phyloP scores from a whole-genome alignment of 495 filamentous ascomycete genomes.

The Annulohypoxylon maeteangense region DNA sequence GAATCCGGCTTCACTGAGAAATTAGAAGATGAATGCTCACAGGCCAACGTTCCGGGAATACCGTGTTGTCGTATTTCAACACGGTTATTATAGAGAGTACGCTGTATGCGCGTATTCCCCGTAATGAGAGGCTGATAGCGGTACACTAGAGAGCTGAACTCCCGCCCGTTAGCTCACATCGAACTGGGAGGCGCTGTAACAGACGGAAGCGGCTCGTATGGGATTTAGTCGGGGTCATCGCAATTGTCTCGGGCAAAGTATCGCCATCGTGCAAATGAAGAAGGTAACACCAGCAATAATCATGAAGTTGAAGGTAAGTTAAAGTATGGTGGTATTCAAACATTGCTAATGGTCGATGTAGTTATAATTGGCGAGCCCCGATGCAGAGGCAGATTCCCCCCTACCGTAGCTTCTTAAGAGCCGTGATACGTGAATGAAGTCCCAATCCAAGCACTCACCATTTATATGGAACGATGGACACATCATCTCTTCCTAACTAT shows the following conservation, averaged over 20 bases:
- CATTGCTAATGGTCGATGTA: slow-evolving; percentile 27
- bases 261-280: slow-evolving; percentile 70
- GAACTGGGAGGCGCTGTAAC: slow-evolving; percentile 47
- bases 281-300: slow-evolving; percentile 71
- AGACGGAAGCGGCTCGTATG: slow-evolving; percentile 58
- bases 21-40: slow-evolving; percentile 62
- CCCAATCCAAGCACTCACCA: slow-evolving; percentile 15
- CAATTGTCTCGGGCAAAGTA: slow-evolving; percentile 72
- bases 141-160: slow-evolving; percentile 59
- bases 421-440: slow-evolving; percentile 29
- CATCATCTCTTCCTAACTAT: not conserved
- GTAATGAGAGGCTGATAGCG: slow-evolving; percentile 48
- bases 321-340: not conserved
- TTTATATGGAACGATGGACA: not conserved
- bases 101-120: slow-evolving; percentile 65
- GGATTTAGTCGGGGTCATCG: slow-evolving; percentile 69
- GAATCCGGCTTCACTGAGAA: slow-evolving; percentile 56
- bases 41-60: slow-evolving; percentile 39
- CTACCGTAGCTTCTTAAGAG: slow-evolving; percentile 13
- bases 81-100: slow-evolving; percentile 70
- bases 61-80: slow-evolving; percentile 64
- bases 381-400: slow-evolving; percentile 31
- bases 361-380: slow-evolving; percentile 31
- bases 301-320: slow-evolving; percentile 44
- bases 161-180: slow-evolving; percentile 66